Percentiles rank a stretch among this genome's conserved stretches.
phyloP scores from a whole-genome alignment of 2,329 filamentous ascomycete genomes.

The Colletotrichum cordylinicola region DNA sequence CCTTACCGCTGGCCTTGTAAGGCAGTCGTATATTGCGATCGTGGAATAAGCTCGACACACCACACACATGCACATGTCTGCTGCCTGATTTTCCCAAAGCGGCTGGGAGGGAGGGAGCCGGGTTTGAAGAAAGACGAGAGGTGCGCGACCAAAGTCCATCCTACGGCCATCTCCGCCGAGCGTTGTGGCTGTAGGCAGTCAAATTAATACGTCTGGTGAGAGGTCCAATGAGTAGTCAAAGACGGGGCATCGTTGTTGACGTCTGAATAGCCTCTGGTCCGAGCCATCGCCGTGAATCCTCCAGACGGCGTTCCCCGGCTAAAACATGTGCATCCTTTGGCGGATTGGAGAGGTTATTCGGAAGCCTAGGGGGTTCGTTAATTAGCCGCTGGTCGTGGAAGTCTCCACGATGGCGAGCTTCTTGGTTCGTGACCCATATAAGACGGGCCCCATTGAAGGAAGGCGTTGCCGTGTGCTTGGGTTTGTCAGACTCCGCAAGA shows the following conservation, averaged over 20 bases:
- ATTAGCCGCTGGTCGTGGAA: background rate
- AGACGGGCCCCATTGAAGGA: background rate
- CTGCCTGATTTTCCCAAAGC: background rate
- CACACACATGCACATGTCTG: background rate
- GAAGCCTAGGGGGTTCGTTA: background rate
- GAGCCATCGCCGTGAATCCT: background rate
- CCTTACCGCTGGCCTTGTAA: background rate
- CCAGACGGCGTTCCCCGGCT: background rate
- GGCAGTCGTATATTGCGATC: background rate
- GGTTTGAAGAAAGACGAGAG: background rate
- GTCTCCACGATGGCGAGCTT: background rate
- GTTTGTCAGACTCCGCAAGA: background rate
- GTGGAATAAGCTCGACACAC: background rate
- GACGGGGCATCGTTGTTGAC: background rate
- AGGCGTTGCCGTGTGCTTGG: background rate
- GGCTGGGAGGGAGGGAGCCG: background rate
- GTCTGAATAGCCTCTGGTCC: constrained; percentile 13
- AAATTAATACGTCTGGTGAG: background rate
- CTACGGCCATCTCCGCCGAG: background rate
- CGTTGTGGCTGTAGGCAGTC: background rate
- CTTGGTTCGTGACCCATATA: background rate
- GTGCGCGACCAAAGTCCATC: background rate
- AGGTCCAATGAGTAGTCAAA: background rate
- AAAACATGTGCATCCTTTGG: background rate
- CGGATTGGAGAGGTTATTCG: background rate